Percentiles rank a stretch among this genome's conserved stretches.
These are phyloP conservation scores for Hemisphaericaspora nanyangensis DNA, from an alignment of 805 yeast genomes.

Conservation along the genomic window DNA sequence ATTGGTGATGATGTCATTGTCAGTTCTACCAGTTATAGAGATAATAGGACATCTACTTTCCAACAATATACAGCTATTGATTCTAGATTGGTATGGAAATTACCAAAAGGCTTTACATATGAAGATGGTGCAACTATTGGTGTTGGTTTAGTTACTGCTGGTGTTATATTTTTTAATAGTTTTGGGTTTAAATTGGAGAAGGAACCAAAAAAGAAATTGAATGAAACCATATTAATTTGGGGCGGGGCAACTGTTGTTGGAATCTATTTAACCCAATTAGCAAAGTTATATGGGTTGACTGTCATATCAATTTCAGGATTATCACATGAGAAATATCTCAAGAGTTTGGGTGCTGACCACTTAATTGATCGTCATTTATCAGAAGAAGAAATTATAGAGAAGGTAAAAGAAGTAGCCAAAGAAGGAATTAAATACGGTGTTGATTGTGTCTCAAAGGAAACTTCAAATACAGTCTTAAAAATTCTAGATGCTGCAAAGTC, in stretches of 20 bases:
- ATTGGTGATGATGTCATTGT: conserved; percentile 38
- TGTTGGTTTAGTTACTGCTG: conserved; percentile 46
- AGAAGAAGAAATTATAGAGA: conserved; percentile 11
- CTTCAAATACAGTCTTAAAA: conserved; percentile 28
- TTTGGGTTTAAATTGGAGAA: conserved; percentile 12
- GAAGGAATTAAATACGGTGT: conserved; percentile 34
- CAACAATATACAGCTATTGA: conserved; percentile 44
- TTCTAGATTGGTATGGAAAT: conserved; percentile 42
- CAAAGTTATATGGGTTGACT: conserved; percentile 35
- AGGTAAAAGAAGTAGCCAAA: conserved; percentile 13
- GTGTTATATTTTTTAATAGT: conserved; percentile 18
- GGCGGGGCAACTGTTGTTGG: conserved; percentile 50
- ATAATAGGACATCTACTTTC: conserved; percentile 44
- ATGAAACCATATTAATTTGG: conserved; percentile 36
- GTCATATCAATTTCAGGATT: conserved; percentile 28
- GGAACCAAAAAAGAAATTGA: background rate
- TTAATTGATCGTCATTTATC: conserved; percentile 32
- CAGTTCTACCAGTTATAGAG: conserved; percentile 46
- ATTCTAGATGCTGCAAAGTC: conserved; percentile 13
- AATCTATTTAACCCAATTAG: conserved; percentile 39
- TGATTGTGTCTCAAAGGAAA: conserved; percentile 42
- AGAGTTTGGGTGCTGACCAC: conserved; percentile 23
- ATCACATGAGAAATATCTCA: conserved; percentile 17
- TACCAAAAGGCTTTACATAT: conserved; percentile 30
- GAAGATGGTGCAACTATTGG: conserved; percentile 45